These are phyloP conservation scores for Rhizopus stolonifer DNA, from an alignment of 371 early-diverging fungal species.

Conservation along the genomic window DNA sequence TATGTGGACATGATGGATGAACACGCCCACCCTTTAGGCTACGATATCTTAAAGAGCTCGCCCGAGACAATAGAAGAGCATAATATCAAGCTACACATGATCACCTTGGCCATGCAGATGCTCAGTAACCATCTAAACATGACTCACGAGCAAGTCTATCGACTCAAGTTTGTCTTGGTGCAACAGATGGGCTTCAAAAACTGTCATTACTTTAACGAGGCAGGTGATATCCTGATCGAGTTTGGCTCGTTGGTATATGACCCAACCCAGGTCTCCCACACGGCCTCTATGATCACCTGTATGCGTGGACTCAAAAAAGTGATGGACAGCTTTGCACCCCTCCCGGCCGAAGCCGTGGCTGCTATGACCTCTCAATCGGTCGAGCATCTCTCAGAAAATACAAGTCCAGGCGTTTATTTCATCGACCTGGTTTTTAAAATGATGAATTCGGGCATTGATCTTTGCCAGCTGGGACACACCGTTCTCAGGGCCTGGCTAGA, in stretches of 20 bases:
- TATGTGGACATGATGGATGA: slow-evolving; percentile 35
- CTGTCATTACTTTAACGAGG: slow-evolving; percentile 31
- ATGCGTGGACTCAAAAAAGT: slow-evolving; percentile 49
- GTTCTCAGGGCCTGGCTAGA: slow-evolving; percentile 61
- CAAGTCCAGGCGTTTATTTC: slow-evolving; percentile 46
- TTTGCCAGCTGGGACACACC: slow-evolving; percentile 43
- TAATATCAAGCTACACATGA: slow-evolving; percentile 44
- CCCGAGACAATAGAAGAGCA: slow-evolving; percentile 17
- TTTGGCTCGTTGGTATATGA: slow-evolving; percentile 41
- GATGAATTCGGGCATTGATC: slow-evolving; percentile 45
- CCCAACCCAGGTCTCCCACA: slow-evolving; percentile 33
- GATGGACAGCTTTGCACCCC: slow-evolving; percentile 52
- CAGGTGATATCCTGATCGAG: slow-evolving; percentile 34
- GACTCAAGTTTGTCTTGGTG: slow-evolving; percentile 43
- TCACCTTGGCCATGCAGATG: slow-evolving; percentile 54
- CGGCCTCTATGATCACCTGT: slow-evolving; percentile 36
- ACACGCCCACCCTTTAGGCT: slow-evolving; percentile 2
- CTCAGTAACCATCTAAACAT: slow-evolving; percentile 46
- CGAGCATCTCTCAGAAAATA: slow-evolving; percentile 44
- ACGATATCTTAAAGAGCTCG: background rate
- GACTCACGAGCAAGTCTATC: slow-evolving; percentile 32
- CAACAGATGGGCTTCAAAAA: slow-evolving; percentile 44
- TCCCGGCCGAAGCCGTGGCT: slow-evolving; percentile 44
- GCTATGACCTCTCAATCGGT: slow-evolving; percentile 34
- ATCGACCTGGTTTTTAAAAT: slow-evolving; percentile 52